Conservation (phyloP, 148 eudicot species). For the Dianthus caryophyllus region DNA sequence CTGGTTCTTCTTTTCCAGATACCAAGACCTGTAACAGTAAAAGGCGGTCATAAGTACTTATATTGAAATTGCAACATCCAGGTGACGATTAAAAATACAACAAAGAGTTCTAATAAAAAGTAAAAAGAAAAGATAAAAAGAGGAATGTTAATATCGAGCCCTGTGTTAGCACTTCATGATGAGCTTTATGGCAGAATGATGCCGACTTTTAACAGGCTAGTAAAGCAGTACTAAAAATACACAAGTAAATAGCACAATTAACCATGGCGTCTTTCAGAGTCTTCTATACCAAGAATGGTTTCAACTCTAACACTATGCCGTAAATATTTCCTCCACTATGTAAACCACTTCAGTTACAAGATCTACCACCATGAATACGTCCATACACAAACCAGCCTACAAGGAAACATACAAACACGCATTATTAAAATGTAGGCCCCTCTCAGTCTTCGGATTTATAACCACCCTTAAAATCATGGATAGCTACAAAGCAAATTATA, state of each 20-base stretch:
- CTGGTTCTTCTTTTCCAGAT: slow-evolving; percentile 53
- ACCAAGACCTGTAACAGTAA: slow-evolving; percentile 33
- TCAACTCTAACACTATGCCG: neutral
- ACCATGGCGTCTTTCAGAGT: neutral
- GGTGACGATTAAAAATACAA: neutral
- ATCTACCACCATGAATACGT: neutral
- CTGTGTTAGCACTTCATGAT: neutral
- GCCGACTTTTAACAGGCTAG: neutral
- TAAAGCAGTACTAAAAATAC: neutral
- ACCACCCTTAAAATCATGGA: too few species aligned
- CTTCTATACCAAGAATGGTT: neutral
- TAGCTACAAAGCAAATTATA: neutral
- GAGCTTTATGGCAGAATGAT: neutral
- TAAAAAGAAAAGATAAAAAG: neutral
- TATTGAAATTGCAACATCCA: slow-evolving; percentile 5
- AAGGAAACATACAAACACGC: neutral
- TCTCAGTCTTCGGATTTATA: neutral
- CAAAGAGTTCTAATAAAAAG: neutral
- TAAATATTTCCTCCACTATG: neutral
- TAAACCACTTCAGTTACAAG: neutral
- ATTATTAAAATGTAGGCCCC: neutral
- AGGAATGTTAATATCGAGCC: neutral
- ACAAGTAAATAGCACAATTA: neutral
- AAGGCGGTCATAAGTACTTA: neutral
- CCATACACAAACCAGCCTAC: neutral